These are phyloP conservation scores for Evansstolkia leycettana DNA, from an alignment of 495 filamentous ascomycete genomes.

Conservation along the genomic window DNA sequence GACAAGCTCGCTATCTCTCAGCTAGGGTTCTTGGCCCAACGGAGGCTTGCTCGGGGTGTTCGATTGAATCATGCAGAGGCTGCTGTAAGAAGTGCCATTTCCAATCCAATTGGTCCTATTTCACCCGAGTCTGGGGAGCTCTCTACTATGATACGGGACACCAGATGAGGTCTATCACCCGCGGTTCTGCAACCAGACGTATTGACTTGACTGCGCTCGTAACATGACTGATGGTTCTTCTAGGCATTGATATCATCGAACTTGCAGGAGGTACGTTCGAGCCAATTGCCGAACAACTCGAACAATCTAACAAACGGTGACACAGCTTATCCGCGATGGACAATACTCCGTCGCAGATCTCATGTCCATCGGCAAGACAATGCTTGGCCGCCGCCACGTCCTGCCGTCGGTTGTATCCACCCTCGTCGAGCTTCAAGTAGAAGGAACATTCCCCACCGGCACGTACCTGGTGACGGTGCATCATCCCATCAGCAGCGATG, in stretches of 20 bases:
- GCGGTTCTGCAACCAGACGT: no score
- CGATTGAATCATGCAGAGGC: slow-evolving; percentile 88
- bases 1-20: slow-evolving; percentile 96
- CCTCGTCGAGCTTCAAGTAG: slow-evolving; percentile 76
- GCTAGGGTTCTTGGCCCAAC: slow-evolving; percentile 77
- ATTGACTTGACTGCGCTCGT: background rate
- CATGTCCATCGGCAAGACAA: slow-evolving; percentile 79
- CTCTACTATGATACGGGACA: no score
- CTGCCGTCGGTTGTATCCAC: slow-evolving; percentile 66
- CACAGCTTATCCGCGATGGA: slow-evolving; percentile 88
- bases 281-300: background rate
- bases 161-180: no score
- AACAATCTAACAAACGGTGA: background rate
- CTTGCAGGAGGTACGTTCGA: slow-evolving; percentile 61
- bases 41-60: slow-evolving; percentile 77
- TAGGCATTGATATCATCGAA: slow-evolving; percentile 84
- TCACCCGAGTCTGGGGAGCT: background rate
- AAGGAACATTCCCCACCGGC: slow-evolving; percentile 83
- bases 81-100: slow-evolving; percentile 46
- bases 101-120: background rate
- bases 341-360: slow-evolving; percentile 82
- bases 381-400: slow-evolving; percentile 93
- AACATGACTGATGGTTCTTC: slow-evolving; percentile 1
- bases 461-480: slow-evolving; percentile 95
- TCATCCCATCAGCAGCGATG: slow-evolving; percentile 74